Base-by-base conservation (phyloP, 768 basidiomycete genomes). In the Termitomyces sp. region DNA sequence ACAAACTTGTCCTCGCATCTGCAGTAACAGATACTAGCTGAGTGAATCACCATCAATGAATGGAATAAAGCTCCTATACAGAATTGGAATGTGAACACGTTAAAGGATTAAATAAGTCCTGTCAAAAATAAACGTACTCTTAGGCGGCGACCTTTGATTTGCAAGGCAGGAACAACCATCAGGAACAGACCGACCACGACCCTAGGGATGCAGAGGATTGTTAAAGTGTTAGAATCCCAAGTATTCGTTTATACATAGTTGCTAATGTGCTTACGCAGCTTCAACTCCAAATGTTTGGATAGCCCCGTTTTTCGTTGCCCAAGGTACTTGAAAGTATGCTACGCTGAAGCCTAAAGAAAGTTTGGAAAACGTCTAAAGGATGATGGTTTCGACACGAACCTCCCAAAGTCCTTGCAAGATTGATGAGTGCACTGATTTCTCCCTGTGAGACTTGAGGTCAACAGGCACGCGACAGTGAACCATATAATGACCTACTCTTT, bases 261-360 rank as follows among this genome's bases (percentile, higher is more conserved):
- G 27, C n/a, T 39, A 18, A 45, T 53, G 4, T 3, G 69, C 79
- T 62, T 67, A 78, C 70, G 83, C 83, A 26, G 81, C 82, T 64
- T 85, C 83, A 34, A 73, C 72, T 13, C 83, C 83, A 60, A 82
- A 81, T 4, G 80, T 79, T 63, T 83, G 80, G 32, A 83, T 67
- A 3, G 83, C 79, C 27, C 83, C 83, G 53, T 80, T 62, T 60
- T 76, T 76, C 26, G 64, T 63, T 4, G 82, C 82, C 83, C 83
- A 84, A 3, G 78, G 77, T 1, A 84, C 78, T 62, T 85, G 83
- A 69, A 81, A 84, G 65, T 78, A 84, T 2, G 83, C 82, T 12
- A 84, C 82, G 47, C 74, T 76, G 68, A 84, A 85, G 16, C 73
- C 72, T 73, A 39, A 16, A 53, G 7, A 43, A 36, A 18, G 16